These are phyloP conservation scores for Physcomitrium patens DNA, from an alignment of 225 moss, liverwort and hornwort species.

Conservation along the genomic window DNA sequence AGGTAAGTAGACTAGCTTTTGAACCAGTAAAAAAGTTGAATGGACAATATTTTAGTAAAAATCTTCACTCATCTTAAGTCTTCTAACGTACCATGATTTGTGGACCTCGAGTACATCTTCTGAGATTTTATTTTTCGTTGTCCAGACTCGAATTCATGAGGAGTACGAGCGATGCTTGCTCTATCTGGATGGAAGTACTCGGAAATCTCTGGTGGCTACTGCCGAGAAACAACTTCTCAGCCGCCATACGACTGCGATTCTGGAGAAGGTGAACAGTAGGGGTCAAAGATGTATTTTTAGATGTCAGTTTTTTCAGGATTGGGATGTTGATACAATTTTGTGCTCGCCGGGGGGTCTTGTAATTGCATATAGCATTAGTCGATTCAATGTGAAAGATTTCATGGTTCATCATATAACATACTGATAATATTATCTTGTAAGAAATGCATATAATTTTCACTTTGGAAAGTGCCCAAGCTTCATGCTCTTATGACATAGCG, in stretches of 20 bases:
- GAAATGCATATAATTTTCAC: background rate
- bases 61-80: background rate
- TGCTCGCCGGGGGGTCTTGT: background rate
- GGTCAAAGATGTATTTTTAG: background rate
- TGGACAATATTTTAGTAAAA: background rate
- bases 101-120: slow-evolving; percentile 9
- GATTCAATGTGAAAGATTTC: slow-evolving; percentile 1
- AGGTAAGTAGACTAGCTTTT: slow-evolving; percentile 50
- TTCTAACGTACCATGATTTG: background rate
- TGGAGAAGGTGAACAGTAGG: slow-evolving; percentile 74
- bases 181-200: slow-evolving; percentile 92
- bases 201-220: slow-evolving; percentile 83
- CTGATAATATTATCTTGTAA: background rate
- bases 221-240: slow-evolving; percentile 98
- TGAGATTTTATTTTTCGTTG: slow-evolving; percentile 19
- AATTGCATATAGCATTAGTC: background rate
- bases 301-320: too few relatives aligned
- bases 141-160: slow-evolving; percentile 80
- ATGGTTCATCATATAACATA: background rate
- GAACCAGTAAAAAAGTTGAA: slow-evolving; percentile 1
- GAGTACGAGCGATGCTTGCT: slow-evolving; percentile 96
- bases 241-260: slow-evolving; percentile 82
- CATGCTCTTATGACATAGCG: background rate
- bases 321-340: too few relatives aligned
- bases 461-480: slow-evolving; percentile 4